Evolutionary conservation across 2,329 filamentous ascomycete genomes (phyloP).

Genomic region (Aspergillus fischeri): DNA sequence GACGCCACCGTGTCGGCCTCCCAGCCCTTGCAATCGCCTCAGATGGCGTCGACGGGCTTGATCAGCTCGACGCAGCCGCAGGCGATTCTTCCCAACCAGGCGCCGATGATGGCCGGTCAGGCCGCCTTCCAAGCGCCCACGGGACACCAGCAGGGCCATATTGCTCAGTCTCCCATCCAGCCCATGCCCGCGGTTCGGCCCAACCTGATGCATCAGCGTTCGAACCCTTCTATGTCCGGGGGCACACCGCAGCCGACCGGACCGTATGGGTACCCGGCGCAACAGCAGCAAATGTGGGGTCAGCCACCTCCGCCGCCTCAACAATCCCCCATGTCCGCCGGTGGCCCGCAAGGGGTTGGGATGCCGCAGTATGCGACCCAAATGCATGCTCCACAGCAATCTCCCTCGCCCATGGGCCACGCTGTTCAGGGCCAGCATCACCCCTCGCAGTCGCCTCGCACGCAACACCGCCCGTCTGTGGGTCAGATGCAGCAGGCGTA

Average conservation of each 20-base stretch:
- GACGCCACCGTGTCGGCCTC: slow-evolving; percentile 35
- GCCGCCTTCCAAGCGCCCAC: slow-evolving; percentile 64
- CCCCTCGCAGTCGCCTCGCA: slow-evolving; percentile 42
- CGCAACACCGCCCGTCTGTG: slow-evolving; percentile 33
- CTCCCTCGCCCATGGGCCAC: slow-evolving; percentile 36
- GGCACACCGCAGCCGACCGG: slow-evolving; percentile 42
- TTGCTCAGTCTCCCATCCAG: slow-evolving; percentile 70
- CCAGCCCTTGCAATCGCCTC: slow-evolving; percentile 38
- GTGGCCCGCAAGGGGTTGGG: slow-evolving; percentile 37
- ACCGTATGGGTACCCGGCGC: slow-evolving; percentile 53
- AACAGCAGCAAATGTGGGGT: slow-evolving; percentile 66
- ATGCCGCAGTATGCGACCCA: slow-evolving; percentile 40
- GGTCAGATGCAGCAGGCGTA: slow-evolving; percentile 36
- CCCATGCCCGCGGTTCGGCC: slow-evolving; percentile 60
- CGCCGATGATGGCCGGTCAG: slow-evolving; percentile 49
- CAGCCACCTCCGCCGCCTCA: slow-evolving; percentile 61
- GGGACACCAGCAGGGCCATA: slow-evolving; percentile 14
- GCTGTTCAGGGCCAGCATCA: slow-evolving; percentile 30
- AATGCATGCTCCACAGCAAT: slow-evolving; percentile 35
- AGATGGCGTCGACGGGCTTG: slow-evolving; percentile 31
- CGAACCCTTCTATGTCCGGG: slow-evolving; percentile 54
- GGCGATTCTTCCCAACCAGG: slow-evolving; percentile 39
- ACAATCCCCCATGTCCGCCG: slow-evolving; percentile 48
- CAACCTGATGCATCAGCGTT: slow-evolving; percentile 63
- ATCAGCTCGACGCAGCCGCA: slow-evolving; percentile 32